Evolutionary conservation across 2,329 filamentous ascomycete genomes (phyloP).

Genomic region (Curvularia sp.): DNA sequence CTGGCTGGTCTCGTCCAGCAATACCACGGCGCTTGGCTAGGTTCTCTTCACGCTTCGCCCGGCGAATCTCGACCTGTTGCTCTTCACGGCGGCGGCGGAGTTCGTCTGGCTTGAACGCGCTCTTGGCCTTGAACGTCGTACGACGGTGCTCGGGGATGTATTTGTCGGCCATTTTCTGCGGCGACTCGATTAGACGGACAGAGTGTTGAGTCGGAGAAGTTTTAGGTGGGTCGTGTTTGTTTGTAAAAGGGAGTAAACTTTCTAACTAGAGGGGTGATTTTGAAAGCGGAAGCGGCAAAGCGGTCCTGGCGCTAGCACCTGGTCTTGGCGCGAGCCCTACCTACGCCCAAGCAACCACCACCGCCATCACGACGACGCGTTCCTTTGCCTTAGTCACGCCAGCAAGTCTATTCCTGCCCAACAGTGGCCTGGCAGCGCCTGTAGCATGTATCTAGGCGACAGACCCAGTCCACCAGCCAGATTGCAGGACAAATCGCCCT

Average conservation of each 20-base stretch:
- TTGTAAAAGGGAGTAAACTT: slow-evolving; percentile 45
- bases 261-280: slow-evolving; percentile 38
- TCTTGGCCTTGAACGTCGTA: slow-evolving; percentile 99
- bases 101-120: slow-evolving; percentile 98
- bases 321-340: slow-evolving; percentile 23
- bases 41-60: slow-evolving; percentile 98
- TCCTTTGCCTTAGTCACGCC: background rate
- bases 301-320: slow-evolving; percentile 26
- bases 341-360: slow-evolving; percentile 27
- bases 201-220: slow-evolving; percentile 26
- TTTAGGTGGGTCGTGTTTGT: slow-evolving; percentile 38
- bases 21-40: slow-evolving; percentile 97
- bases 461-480: background rate
- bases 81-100: slow-evolving; percentile 97
- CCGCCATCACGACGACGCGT: slow-evolving; percentile 4
- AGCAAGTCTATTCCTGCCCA: background rate
- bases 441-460: background rate
- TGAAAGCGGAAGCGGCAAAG: slow-evolving; percentile 49
- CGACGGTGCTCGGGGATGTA: slow-evolving; percentile 99
- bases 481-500: background rate
- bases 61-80: slow-evolving; percentile 98
- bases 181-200: slow-evolving; percentile 31
- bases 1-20: slow-evolving; percentile 74
- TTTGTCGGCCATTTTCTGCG: slow-evolving; percentile 86
- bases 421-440: background rate